Evolutionary conservation across 2,329 filamentous ascomycete genomes (phyloP).

Genomic region (Scortechinia acanthostroma): DNA sequence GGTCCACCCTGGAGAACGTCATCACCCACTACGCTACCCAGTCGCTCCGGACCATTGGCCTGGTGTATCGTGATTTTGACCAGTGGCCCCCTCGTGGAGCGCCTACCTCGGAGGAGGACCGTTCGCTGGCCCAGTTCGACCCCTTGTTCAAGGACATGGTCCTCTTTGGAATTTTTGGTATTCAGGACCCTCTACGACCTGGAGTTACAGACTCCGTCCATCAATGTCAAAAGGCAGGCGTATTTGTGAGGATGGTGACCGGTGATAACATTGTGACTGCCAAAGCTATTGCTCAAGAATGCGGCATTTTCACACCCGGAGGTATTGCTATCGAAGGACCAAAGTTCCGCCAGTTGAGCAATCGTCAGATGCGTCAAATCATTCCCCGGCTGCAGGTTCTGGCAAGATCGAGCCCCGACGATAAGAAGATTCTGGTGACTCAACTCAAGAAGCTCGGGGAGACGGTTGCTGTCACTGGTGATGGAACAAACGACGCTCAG

Average conservation of each 20-base stretch:
- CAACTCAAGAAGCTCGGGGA: slow-evolving; percentile 58
- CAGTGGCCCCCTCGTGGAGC: slow-evolving; percentile 22
- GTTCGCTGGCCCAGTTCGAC: not conserved
- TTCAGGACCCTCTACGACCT: slow-evolving; percentile 10
- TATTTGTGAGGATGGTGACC: slow-evolving; percentile 17
- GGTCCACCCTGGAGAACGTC: slow-evolving; percentile 12
- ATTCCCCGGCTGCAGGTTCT: slow-evolving; percentile 61
- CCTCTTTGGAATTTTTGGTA: slow-evolving; percentile 1
- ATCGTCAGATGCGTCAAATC: slow-evolving; percentile 36
- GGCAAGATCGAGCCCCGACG: slow-evolving; percentile 63
- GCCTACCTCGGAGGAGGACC: not conserved
- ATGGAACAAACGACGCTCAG: slow-evolving; percentile 61
- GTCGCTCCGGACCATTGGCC: slow-evolving; percentile 29
- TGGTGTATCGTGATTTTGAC: slow-evolving; percentile 26
- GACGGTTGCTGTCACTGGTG: slow-evolving; percentile 60
- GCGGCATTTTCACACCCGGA: slow-evolving; percentile 23
- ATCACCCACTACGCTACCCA: slow-evolving; percentile 26
- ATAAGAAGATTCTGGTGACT: slow-evolving; percentile 60
- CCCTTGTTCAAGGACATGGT: not conserved
- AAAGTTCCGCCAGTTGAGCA: slow-evolving; percentile 30
- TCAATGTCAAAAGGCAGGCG: slow-evolving; percentile 23
- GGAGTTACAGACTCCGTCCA: slow-evolving; percentile 15
- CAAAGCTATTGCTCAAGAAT: slow-evolving; percentile 32
- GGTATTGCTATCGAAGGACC: slow-evolving; percentile 33
- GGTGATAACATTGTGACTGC: slow-evolving; percentile 31